Base-by-base conservation (phyloP, 768 basidiomycete species). In the Lentinula raphanica region DNA sequence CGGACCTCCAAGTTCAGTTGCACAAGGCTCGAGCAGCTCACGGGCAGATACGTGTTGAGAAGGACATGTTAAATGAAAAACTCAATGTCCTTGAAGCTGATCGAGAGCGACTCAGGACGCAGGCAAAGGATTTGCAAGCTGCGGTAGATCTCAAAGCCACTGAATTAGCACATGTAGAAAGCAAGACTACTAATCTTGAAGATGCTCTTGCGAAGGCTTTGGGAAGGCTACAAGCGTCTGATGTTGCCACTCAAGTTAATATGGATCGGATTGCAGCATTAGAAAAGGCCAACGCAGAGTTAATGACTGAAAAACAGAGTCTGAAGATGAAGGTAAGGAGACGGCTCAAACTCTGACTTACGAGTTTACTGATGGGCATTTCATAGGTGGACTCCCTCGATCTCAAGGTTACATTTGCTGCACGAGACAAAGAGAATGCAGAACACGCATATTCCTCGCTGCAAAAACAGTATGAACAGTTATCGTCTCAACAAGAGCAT, bases 31-130 rank as follows among this genome's bases (percentile, higher is more conserved):
- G 89, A 54, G 82, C 84, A 21, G 83, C 85, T 13, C 86, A 90
- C 63, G 89, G 90, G 0, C 86, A 89, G 66, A 80, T 88, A 5
- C 84, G 88, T 15, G 89, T 89, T 13, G 91, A 94, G 75, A 94
- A 92, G 71, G 91, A 92, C 49, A 73, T 82, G 36, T 68, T 91
- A 46, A 71, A 65, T 21, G 88, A 91, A 61, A 87, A 88, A 61
- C 71, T 90, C 29, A 72, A 68, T 23, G 74, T 74, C 23, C 75
- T 76, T 0, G 90, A 92, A 67, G 74, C 68, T 28, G 90, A 92
- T 54, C 82, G 88, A 21, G 87, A 92, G 21, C 71, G 72, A 4
- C 68, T 90, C 44, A 80, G 80, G 40, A 62, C 66, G 2, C 82
- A 86, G 60, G 66, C 42, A n/a, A 84, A 84, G 59, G 83, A 83